Evolutionary conservation across 345 rosid genomes (phyloP).

Genomic region (Aegle marmelos): DNA sequence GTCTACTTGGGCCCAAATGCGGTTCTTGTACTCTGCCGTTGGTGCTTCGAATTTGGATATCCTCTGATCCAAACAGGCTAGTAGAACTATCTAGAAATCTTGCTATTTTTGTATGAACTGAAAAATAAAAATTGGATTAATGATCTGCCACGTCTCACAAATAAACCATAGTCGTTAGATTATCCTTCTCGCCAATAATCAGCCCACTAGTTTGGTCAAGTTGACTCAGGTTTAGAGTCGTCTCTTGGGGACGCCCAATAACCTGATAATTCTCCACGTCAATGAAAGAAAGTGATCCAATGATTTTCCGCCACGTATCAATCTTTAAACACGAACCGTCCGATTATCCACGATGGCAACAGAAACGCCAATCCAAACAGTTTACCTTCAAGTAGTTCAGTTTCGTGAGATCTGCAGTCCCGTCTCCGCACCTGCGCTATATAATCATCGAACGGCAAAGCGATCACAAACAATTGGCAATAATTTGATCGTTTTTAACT

Average conservation of each 20-base stretch:
- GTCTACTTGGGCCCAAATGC: not conserved
- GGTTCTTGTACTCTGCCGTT: not conserved
- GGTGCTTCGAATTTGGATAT: not conserved
- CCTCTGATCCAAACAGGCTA: not conserved
- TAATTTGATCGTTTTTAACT: not conserved
- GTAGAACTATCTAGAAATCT: constrained; percentile 1
- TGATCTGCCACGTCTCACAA: constrained; percentile 20
- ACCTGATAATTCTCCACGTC: constrained; percentile 46
- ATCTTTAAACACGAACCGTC: not conserved
- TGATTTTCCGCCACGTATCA: constrained; percentile 34
- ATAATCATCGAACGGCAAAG: not conserved
- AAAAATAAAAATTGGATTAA: constrained; percentile 11
- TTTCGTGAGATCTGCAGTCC: constrained; percentile 5
- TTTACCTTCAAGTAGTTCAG: not conserved
- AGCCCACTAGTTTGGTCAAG: constrained; percentile 17
- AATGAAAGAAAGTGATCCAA: constrained; percentile 22
- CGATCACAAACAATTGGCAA: not conserved
- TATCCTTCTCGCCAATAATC: constrained; percentile 10
- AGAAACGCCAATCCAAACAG: constrained; percentile 11
- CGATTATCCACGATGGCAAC: constrained; percentile 45
- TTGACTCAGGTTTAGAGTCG: constrained; percentile 11
- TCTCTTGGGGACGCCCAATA: constrained; percentile 22
- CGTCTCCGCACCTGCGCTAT: constrained; percentile 9
- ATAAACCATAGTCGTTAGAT: constrained; percentile 10
- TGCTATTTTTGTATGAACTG: constrained; percentile 6